Percentiles rank a stretch among this genome's conserved stretches.
Evolutionary conservation across 75 land plant species (phyloP).

Genomic region (Sequoia sempervirens): DNA sequence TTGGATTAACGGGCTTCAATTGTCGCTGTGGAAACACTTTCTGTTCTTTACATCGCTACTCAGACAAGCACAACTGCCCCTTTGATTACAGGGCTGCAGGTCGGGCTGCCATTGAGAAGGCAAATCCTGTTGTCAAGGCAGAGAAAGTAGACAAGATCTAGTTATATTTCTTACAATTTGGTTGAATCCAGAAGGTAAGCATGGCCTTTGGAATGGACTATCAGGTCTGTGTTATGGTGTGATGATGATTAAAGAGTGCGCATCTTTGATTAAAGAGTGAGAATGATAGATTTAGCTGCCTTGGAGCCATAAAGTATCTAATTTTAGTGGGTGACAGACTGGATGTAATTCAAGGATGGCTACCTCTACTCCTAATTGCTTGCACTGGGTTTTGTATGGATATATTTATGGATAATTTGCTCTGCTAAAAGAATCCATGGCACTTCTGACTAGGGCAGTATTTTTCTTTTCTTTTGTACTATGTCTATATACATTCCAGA

Average conservation of each 20-base stretch:
- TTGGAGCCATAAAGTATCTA: constrained; percentile 1
- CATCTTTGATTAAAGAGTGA: constrained; percentile 1
- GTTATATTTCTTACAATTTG: background rate
- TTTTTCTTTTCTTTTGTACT: background rate
- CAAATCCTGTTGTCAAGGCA: constrained; percentile 62
- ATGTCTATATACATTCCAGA: background rate
- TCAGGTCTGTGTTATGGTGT: background rate
- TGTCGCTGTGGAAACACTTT: constrained; percentile 56
- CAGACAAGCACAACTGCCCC: constrained; percentile 59
- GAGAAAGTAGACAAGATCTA: constrained; percentile 58
- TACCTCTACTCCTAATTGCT: background rate
- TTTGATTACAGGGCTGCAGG: constrained; percentile 51
- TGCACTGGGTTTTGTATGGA: background rate
- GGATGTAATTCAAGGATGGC: background rate
- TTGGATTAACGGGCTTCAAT: constrained; percentile 63
- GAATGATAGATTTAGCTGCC: background rate
- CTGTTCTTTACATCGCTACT: constrained; percentile 53
- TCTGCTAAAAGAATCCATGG: background rate
- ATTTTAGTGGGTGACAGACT: background rate
- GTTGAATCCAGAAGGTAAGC: background rate
- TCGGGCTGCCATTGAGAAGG: constrained; percentile 59
- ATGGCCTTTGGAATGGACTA: background rate
- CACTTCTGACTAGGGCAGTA: background rate
- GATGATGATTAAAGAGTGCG: constrained; percentile 3
- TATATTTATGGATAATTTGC: background rate